Evolutionary conservation across 768 basidiomycete genomes (phyloP), one percentile per base, ranked within the genome.

Genomic region (Xerocomellus amylosporus): DNA sequence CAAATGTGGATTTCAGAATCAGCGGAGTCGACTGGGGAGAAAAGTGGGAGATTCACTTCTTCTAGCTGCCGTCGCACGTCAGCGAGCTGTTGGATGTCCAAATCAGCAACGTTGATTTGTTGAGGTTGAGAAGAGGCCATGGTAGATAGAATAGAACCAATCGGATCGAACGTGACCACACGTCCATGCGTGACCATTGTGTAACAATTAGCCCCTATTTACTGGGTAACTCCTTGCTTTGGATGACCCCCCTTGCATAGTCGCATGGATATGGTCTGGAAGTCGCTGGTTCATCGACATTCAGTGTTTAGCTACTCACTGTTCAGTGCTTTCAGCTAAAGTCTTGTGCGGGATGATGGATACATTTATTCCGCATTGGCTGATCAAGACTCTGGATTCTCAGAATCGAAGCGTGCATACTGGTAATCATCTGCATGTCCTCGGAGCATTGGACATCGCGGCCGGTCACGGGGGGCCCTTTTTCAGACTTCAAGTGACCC

Each of bases 11-110:
- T 34, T 14, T 58, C 42, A 52, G 55, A 42, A 42, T 58, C 28
- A 38, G 30, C 20, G 12, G 9, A 4, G 48, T 0, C 6, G 19
- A 15, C 12, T 4, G 17, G 22, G 22, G 15, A 20, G 6, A 37
- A 14, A 24, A 12, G 9, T 1, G 20, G 13, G 12, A 14, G 2
- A 28, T 74, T 58, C 51, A 91, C 96, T 74, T 97, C 92, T 64
- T 99, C 95, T 0, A 99, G 79, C 69, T 98, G 96, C 58, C 87
- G 84, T 61, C 88, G 84, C 38, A 98, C 93, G 60, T 97, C 93
- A 10, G 86, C 79, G 2, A 98, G 82, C 71, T 98, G 96, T 2
- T 85, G 73, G 30, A 95, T 73, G 63, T 93, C 90, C 48, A 99
- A 80, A 71, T 98, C 93, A 14, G 81, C 75, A 17, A 96, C 78